Evolutionary conservation across 2,329 filamentous ascomycete genomes (phyloP), one percentile per base, ranked within the genome.

Genomic region (Sporothrix inflata): DNA sequence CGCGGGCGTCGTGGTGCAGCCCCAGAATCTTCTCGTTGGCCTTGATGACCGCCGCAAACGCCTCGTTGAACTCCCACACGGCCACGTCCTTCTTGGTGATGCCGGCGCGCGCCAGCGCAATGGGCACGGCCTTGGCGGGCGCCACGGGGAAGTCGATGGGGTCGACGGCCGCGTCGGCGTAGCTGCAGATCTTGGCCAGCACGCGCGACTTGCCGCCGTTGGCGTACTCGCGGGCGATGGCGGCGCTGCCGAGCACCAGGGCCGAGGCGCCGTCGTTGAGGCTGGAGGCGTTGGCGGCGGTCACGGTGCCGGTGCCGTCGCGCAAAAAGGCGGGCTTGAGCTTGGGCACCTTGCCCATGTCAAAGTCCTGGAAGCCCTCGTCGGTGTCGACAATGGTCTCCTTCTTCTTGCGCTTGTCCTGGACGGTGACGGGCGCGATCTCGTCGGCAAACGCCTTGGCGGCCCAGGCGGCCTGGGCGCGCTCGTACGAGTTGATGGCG

Each of bases 1-100:
- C 93, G 47, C 89, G 91, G 53, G 93, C 93, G 63, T 88, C 86
- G 3, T 38, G 2, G 75, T 94, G 88, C 2, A 98, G 88, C 57
- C 92, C 93, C 45, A 97, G 88, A 74, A 97, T 94, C 91, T 91
- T 57, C 78, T 93, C 91, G 79, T 98, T 98, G 55, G 95, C 94
- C 80, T 96, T 94, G 81, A 98, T 96, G 40, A 98, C 94, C 4
- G 93, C 93, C 38, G 96, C 95, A 80, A 99, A 99, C 0, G 96
- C 96, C 84, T 99, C 96, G 81, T 99, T 99, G 82, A 99, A 97
- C 81, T 98, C 96, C 95, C 96, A 98, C 27, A 98, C 85, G 5
- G 95, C 91, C 61, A 99, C 94, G 81, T 98, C 92, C 63, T 97
- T 92, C 82, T 94, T 94, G 75, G 89, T 93, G 76, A 99, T 94